A percentile compares a stretch with the other conserved stretches of the same genome.
Evolutionary conservation across 306 rosid genomes (phyloP).

Genomic region (Hippophae tibetana): DNA sequence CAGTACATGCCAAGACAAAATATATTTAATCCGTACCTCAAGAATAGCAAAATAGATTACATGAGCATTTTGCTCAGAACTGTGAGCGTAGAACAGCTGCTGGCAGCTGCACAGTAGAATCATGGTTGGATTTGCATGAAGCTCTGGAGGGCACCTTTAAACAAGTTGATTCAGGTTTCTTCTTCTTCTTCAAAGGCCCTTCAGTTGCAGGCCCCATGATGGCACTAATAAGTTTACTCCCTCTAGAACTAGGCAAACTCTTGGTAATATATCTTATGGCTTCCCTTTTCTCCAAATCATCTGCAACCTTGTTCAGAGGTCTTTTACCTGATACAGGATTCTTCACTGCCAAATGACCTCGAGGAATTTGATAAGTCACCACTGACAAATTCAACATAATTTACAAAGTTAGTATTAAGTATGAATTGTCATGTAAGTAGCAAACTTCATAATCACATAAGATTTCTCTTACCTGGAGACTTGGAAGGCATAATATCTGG

Average conservation of each 20-base stretch:
- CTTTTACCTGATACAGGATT: conserved; percentile 23
- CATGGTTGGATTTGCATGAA: conserved; percentile 35
- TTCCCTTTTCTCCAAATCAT: conserved; percentile 28
- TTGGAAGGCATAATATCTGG: conserved; percentile 12
- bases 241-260: conserved; percentile 34
- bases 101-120: conserved; percentile 30
- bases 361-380: conserved; percentile 23
- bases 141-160: conserved; percentile 25
- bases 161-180: conserved; percentile 30
- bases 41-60: too few relatives aligned
- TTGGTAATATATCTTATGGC: conserved; percentile 43
- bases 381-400: conserved; percentile 28
- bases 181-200: conserved; percentile 40
- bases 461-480: conserved; percentile 40
- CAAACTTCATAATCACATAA: background rate
- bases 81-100: conserved; percentile 33
- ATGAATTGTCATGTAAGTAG: background rate
- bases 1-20: too few relatives aligned
- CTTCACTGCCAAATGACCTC: conserved; percentile 32
- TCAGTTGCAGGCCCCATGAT: conserved; percentile 14
- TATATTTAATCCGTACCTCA: too few relatives aligned
- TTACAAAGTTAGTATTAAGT: conserved; percentile 12
- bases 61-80: too few relatives aligned
- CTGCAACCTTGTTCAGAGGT: conserved; percentile 17
- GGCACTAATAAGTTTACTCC: conserved; percentile 18